These are phyloP conservation scores for Cystobasidiaceae sp. DNA, from an alignment of 1,284 basidiomycete genomes.

Conservation along the genomic window DNA sequence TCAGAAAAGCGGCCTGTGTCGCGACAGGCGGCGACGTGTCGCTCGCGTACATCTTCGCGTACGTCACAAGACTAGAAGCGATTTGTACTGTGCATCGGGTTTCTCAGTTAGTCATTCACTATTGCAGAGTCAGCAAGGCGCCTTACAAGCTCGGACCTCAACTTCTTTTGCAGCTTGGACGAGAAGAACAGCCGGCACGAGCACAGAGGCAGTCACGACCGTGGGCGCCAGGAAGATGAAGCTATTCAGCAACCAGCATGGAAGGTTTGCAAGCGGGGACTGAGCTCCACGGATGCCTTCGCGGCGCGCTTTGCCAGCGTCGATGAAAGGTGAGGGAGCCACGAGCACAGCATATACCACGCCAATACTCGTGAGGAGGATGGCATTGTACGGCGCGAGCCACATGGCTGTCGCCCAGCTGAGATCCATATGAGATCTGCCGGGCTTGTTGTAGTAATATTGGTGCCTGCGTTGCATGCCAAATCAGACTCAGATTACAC, in stretches of 20 bases:
- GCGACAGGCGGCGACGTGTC: too few species aligned
- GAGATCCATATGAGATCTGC: background rate
- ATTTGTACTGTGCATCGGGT: too few species aligned
- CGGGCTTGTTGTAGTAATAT: background rate
- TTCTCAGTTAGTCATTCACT: too few species aligned
- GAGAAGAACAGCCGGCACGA: background rate
- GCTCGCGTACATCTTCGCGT: too few species aligned
- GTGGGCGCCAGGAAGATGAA: background rate
- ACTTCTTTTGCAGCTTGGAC: background rate
- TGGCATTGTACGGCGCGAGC: background rate
- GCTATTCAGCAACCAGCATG: background rate
- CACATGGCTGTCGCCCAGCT: background rate
- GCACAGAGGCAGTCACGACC: background rate
- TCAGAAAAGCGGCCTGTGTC: too few species aligned
- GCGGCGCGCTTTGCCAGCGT: too few species aligned
- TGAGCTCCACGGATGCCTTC: background rate
- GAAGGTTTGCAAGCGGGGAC: background rate
- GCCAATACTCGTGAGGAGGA: background rate
- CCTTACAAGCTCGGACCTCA: background rate
- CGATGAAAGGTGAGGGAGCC: too few species aligned
- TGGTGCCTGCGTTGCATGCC: background rate
- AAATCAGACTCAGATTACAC: background rate
- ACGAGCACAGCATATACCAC: background rate
- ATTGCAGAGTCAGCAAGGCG: too few species aligned
- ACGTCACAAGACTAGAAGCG: too few species aligned